Conservation (phyloP, 352 stramenopile genomes). For the Phytophthora podocarpi region DNA sequence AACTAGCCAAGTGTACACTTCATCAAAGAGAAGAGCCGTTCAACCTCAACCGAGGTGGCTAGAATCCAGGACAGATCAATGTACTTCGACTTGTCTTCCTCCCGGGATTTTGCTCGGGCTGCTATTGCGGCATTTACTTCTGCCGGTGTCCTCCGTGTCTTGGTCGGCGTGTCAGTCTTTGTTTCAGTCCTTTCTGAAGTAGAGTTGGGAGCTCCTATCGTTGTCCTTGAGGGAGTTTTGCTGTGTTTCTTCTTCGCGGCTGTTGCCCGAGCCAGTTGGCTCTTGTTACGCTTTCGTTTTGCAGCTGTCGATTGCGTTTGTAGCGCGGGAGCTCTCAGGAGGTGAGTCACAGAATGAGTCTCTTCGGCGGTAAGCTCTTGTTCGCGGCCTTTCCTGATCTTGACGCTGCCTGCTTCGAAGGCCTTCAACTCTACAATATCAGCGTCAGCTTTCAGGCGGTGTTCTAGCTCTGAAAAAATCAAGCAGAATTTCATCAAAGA, state of each 20-base stretch:
- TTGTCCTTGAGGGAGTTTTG: no score
- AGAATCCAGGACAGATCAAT: no score
- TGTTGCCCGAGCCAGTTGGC: no score
- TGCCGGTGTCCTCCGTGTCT: background rate
- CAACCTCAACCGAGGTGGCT: slow-evolving; percentile 1
- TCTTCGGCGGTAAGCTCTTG: background rate
- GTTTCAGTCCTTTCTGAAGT: no score
- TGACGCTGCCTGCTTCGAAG: background rate
- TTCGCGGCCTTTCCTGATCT: background rate
- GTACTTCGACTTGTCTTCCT: background rate
- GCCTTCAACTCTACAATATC: background rate
- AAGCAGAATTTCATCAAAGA: background rate
- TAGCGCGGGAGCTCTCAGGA: no score
- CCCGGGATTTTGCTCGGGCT: background rate
- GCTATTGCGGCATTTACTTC: background rate
- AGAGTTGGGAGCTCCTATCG: no score
- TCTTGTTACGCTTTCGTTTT: no score
- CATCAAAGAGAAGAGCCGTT: slow-evolving; percentile 4
- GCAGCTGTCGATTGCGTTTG: no score
- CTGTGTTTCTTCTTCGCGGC: no score
- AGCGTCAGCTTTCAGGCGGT: background rate
- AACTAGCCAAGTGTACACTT: slow-evolving; percentile 9
- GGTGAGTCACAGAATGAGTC: background rate
- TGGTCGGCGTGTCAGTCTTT: no score
- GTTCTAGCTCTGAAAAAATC: background rate